phyloP scores from a whole-genome alignment of 768 basidiomycete genomes.

The Tulasnella sp. region DNA sequence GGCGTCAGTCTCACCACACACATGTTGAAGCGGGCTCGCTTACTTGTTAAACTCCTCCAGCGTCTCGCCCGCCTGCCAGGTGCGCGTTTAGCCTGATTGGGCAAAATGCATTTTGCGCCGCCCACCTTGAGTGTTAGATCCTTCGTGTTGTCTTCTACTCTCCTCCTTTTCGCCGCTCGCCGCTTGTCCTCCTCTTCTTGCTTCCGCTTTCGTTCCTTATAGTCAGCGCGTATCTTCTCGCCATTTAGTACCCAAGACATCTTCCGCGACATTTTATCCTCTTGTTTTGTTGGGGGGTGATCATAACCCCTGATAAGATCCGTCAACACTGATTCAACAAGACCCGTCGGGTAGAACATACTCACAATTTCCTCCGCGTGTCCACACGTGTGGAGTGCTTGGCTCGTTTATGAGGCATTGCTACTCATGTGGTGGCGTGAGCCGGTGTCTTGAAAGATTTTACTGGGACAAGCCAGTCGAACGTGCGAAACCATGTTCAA shows the following conservation, averaged over 20 bases:
- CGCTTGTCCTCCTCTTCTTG: conserved; percentile 9
- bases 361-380: neutral
- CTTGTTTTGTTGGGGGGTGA: neutral
- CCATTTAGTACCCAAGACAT: conserved; percentile 7
- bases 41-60: conserved; percentile 5
- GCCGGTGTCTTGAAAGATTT: too few relatives aligned
- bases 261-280: conserved; percentile 1
- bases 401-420: conserved; percentile 1
- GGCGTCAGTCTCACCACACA: too few relatives aligned
- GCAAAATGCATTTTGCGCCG: neutral
- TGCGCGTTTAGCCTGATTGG: neutral
- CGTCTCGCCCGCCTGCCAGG: conserved; percentile 2
- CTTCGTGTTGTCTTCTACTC: neutral
- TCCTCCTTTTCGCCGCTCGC: conserved; percentile 3
- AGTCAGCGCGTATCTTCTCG: conserved; percentile 4
- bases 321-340: neutral
- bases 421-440: neutral
- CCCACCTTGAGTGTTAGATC: neutral
- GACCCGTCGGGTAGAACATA: neutral
- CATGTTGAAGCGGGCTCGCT: neutral
- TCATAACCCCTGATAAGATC: neutral
- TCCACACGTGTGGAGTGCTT: neutral
- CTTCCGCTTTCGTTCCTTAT: neutral
- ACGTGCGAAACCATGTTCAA: too few relatives aligned
- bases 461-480: too few relatives aligned